Conservation (phyloP, 768 basidiomycete species). For the Sarcomyxa edulis region DNA sequence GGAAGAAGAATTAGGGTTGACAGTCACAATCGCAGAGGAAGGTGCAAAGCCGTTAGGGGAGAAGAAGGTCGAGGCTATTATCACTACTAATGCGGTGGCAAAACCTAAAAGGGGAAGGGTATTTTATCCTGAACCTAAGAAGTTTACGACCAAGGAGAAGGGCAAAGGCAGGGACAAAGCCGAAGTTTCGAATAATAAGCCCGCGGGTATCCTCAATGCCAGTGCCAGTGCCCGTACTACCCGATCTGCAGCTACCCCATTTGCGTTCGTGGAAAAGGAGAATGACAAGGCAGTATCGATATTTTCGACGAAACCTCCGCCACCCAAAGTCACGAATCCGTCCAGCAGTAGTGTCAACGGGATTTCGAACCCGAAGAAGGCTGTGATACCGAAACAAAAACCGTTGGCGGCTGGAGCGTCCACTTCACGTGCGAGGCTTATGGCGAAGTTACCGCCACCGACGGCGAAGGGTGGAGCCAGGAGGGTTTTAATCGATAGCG, state of each 20-base stretch:
- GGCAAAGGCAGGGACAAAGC: slow-evolving; percentile 29
- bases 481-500: slow-evolving; percentile 63
- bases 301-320: slow-evolving; percentile 7
- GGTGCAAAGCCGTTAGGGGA: slow-evolving; percentile 52
- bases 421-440: slow-evolving; percentile 13
- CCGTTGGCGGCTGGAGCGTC: not conserved
- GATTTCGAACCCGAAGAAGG: slow-evolving; percentile 13
- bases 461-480: slow-evolving; percentile 44
- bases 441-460: slow-evolving; percentile 26
- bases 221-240: slow-evolving; percentile 11
- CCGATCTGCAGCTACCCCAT: not conserved
- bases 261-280: slow-evolving; percentile 29
- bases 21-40: slow-evolving; percentile 12
- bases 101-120: slow-evolving; percentile 18
- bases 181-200: slow-evolving; percentile 29
- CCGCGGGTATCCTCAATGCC: no score
- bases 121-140: slow-evolving; percentile 24
- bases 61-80: slow-evolving; percentile 35
- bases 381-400: slow-evolving; percentile 9
- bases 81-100: slow-evolving; percentile 8
- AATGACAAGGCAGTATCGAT: slow-evolving; percentile 22
- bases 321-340: slow-evolving; percentile 11
- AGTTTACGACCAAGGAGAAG: slow-evolving; percentile 32
- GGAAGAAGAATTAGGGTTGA: slow-evolving; percentile 24
- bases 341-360: slow-evolving; percentile 13